Base-by-base conservation (phyloP, 1,284 basidiomycete genomes). In the Sphagnurus paluster region DNA sequence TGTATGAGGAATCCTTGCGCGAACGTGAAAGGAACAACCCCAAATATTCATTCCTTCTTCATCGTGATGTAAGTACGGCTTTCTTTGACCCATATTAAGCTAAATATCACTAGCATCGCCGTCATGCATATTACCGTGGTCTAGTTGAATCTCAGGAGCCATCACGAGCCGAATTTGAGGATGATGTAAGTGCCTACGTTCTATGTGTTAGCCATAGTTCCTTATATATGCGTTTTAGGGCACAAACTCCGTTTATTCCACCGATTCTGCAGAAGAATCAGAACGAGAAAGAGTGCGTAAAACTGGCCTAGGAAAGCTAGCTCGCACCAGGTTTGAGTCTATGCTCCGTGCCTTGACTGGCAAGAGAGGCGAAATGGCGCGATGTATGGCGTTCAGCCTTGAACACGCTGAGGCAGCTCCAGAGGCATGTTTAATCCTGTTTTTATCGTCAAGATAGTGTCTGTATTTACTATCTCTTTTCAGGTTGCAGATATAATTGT, bases 351-450 rank as follows among this genome's bases (percentile, higher is more conserved):
- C 80, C 4, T 71, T 99, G 57, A 87, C 84, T 10, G 92, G 93
- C 2, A 87, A 89, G 55, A 75, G 94, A 44, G 93, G 90, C 7
- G 92, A 96, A 62, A 84, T 99, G 30, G 97, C 93, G 16, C 78
- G 93, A 16, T 92, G 90, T 50, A 99, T 98, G 93, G 82, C 89
- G 10, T 98, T 98, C 62, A 93, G 93, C 47, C 74, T 99, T 38
- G 92, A 95, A 62, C 92, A 96, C 59, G 94, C 96, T 1, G 92
- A 97, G 65, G 92, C 92, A 6, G 92, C 93, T 13, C 83, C 88
- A 48, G 93, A 96, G 73, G 93, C 92, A 58, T 46, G 70, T 55
- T 7, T 10, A n/a, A n/a, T 23, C 4, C 11, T 37, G 17, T 5
- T 39, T 13, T 37, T 41, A 29, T 34, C 39, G 20, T 30, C 50